These are phyloP conservation scores for Eremochloa ophiuroides DNA, from an alignment of 176 grass and related monocot species.

Conservation along the genomic window DNA sequence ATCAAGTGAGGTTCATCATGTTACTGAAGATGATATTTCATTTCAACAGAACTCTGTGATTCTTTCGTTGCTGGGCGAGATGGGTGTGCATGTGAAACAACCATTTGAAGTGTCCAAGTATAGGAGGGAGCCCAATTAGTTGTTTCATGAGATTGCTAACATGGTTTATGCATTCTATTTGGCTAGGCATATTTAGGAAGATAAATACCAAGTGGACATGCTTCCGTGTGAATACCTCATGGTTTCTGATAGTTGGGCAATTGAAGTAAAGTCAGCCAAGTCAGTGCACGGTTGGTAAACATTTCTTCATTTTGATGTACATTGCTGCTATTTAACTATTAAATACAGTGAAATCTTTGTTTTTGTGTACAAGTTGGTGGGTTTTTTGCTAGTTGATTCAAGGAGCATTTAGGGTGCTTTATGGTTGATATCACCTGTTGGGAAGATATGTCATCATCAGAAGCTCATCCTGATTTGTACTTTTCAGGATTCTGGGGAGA, in stretches of 20 bases:
- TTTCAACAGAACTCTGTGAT: constrained; percentile 17
- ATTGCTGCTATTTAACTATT: neutral
- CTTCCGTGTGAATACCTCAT: neutral
- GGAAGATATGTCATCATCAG: neutral
- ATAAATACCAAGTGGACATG: neutral
- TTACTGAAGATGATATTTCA: neutral
- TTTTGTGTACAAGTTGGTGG: constrained; percentile 39
- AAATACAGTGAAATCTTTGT: neutral
- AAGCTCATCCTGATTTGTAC: constrained; percentile 16
- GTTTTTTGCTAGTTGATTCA: constrained; percentile 62
- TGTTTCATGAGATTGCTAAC: neutral
- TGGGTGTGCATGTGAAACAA: constrained; percentile 26
- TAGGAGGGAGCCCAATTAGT: neutral
- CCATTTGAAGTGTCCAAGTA: neutral
- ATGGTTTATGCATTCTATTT: neutral
- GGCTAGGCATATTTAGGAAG: neutral
- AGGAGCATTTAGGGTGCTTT: too few species aligned
- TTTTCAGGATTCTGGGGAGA: constrained; percentile 77
- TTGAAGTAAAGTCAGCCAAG: neutral
- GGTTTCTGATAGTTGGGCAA: neutral
- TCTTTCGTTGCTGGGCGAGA: constrained; percentile 28
- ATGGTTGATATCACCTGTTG: too few species aligned
- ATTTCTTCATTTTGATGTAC: neutral
- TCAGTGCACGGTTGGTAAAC: neutral
- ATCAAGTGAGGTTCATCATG: neutral